phyloP scores from a whole-genome alignment of 352 stramenopile genomes.

The Phytophthora sp. region DNA sequence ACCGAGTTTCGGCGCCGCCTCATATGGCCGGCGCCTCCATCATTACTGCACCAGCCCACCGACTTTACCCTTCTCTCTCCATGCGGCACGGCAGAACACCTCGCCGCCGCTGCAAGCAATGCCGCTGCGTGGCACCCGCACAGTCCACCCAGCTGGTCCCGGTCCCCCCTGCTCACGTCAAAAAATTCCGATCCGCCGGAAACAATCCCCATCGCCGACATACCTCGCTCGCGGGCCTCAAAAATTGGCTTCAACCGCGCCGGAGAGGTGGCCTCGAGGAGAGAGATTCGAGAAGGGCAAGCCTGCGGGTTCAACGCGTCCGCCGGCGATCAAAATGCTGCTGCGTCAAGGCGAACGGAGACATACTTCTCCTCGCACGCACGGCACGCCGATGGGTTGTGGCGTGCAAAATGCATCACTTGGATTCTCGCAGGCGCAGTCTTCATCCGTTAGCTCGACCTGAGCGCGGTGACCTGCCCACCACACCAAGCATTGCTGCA shows the following conservation, averaged over 20 bases:
- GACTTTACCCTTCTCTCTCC: slow-evolving; percentile 22
- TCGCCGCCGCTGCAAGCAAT: slow-evolving; percentile 15
- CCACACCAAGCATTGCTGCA: too few species aligned
- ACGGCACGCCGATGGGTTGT: too few species aligned
- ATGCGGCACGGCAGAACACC: neutral
- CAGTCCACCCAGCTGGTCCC: slow-evolving; percentile 5
- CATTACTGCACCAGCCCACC: slow-evolving; percentile 4
- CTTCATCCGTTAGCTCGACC: too few species aligned
- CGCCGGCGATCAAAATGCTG: too few species aligned
- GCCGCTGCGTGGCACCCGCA: neutral
- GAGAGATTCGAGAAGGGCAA: slow-evolving; percentile 1
- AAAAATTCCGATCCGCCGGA: slow-evolving; percentile 22
- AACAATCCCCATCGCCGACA: slow-evolving; percentile 1
- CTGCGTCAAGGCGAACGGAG: too few species aligned
- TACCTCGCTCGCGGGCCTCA: neutral
- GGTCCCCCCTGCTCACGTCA: slow-evolving; percentile 9
- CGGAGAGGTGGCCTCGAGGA: neutral
- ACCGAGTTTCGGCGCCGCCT: neutral
- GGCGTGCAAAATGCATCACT: too few species aligned
- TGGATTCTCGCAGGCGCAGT: too few species aligned
- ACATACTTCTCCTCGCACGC: too few species aligned
- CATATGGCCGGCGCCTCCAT: neutral
- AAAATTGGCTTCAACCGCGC: slow-evolving; percentile 6
- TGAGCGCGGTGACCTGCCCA: too few species aligned
- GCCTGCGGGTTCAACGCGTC: neutral